Evolutionary conservation across 345 rosid species (phyloP).

Genomic region (Arabidopsis suecica): DNA sequence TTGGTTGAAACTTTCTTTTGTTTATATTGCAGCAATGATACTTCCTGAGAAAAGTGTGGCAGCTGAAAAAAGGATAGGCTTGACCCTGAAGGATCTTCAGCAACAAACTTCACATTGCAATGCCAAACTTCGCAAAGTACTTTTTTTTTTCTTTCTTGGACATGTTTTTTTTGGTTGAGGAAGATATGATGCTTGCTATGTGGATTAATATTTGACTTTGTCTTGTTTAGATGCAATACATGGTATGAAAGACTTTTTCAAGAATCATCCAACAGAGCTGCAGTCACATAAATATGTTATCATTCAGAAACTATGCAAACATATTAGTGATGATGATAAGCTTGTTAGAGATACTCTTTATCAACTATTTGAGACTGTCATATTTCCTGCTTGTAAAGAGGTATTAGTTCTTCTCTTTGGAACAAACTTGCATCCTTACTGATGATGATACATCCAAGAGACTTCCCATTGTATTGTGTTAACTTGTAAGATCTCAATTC

Average conservation of each 20-base stretch:
- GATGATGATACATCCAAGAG: too few species aligned
- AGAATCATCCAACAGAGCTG: conserved; percentile 69
- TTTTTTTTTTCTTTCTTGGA: neutral
- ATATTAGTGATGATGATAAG: conserved; percentile 69
- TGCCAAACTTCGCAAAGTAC: conserved; percentile 81
- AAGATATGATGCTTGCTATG: neutral
- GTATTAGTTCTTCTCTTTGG: conserved; percentile 46
- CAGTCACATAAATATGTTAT: conserved; percentile 60
- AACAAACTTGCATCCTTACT: neutral
- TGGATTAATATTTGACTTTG: neutral
- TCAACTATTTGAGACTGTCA: conserved; percentile 59
- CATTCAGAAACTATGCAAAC: conserved; percentile 70
- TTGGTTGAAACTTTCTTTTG: neutral
- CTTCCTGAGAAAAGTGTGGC: conserved; percentile 94
- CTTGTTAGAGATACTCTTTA: conserved; percentile 65
- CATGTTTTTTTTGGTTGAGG: conserved; percentile 11
- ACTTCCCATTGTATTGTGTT: too few species aligned
- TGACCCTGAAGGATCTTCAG: conserved; percentile 84
- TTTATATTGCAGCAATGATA: conserved; percentile 64
- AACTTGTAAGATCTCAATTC: too few species aligned
- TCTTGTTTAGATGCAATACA: conserved; percentile 65
- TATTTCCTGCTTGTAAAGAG: conserved; percentile 77
- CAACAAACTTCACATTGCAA: conserved; percentile 83
- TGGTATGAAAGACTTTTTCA: conserved; percentile 73
- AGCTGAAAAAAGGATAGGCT: conserved; percentile 78